phyloP scores from a whole-genome alignment of 2,329 filamentous ascomycete genomes.

The Fusarium dlaminii region DNA sequence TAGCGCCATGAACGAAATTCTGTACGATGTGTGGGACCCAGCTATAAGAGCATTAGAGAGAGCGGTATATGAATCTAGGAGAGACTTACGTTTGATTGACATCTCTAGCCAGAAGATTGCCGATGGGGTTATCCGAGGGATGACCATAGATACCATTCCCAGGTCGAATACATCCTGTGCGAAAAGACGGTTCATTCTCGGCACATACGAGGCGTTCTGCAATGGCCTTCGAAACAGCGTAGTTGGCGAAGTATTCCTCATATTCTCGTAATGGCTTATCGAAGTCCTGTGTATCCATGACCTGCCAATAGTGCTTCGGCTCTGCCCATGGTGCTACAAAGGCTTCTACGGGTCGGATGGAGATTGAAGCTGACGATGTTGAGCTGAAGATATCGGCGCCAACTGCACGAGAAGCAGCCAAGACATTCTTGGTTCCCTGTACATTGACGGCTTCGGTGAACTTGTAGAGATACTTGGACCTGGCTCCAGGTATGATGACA shows the following conservation, averaged over 20 bases:
- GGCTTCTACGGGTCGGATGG: not conserved
- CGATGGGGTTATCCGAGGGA: not conserved
- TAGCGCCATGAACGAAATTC: slow-evolving; percentile 1
- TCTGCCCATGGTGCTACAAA: slow-evolving; percentile 1
- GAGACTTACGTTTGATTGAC: not conserved
- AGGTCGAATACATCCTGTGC: slow-evolving; percentile 14
- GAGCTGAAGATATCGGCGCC: slow-evolving; percentile 4
- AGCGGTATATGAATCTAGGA: accelerated
- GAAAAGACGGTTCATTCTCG: not conserved
- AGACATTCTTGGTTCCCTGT: slow-evolving; percentile 2
- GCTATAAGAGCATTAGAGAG: not conserved
- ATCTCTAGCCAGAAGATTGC: not conserved
- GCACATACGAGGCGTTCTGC: not conserved
- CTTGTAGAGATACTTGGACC: not conserved
- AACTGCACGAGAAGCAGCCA: not conserved
- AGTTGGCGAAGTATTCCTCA: not conserved
- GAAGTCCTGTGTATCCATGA: not conserved
- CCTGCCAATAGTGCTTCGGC: not conserved
- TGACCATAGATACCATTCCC: slow-evolving; percentile 7
- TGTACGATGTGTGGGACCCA: slow-evolving; percentile 7
- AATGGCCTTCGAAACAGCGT: not conserved
- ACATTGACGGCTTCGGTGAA: slow-evolving; percentile 3
- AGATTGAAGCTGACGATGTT: not conserved
- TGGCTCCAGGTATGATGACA: not conserved
- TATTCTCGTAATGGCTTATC: not conserved